A percentile compares a stretch with the other conserved stretches of the same genome.
Conservation (phyloP, 768 basidiomycete species). For the Psilocybe cubensis region DNA sequence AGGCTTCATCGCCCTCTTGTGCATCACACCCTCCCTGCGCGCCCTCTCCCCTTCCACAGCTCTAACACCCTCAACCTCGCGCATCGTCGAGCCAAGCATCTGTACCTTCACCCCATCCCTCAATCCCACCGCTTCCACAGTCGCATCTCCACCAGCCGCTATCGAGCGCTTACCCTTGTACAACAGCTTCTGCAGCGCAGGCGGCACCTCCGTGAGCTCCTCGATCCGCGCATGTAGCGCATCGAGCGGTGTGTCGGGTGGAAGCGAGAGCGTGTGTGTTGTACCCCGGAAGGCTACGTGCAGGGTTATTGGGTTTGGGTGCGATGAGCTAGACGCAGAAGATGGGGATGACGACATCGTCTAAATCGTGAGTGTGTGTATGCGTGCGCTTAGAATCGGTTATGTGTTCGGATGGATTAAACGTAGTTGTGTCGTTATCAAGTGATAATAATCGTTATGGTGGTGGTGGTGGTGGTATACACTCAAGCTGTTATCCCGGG, state of each 20-base stretch:
- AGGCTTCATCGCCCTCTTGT: conserved; percentile 58
- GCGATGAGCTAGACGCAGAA: conserved; percentile 3
- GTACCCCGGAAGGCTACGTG: conserved; percentile 53
- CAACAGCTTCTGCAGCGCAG: conserved; percentile 69
- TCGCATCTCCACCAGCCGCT: conserved; percentile 17
- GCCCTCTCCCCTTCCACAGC: conserved; percentile 61
- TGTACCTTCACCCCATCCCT: conserved; percentile 70
- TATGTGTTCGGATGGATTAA: no score
- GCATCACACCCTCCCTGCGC: conserved; percentile 59
- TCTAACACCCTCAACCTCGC: conserved; percentile 59
- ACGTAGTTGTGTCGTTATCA: no score
- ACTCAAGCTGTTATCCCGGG: no score
- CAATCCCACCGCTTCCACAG: conserved; percentile 51
- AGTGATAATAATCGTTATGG: no score
- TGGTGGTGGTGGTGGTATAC: no score
- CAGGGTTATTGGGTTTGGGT: conserved; percentile 18
- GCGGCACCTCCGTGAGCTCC: conserved; percentile 68
- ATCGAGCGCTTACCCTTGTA: conserved; percentile 64
- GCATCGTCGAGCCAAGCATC: conserved; percentile 66
- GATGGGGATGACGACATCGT: not conserved
- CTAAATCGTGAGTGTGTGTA: no score
- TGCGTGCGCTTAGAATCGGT: no score
- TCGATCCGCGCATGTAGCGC: conserved; percentile 55
- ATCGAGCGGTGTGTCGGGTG: conserved; percentile 53
- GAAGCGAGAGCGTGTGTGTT: conserved; percentile 49